Conservation (phyloP, 257 asterid genomes). For the Paraleonurus japonicus region DNA sequence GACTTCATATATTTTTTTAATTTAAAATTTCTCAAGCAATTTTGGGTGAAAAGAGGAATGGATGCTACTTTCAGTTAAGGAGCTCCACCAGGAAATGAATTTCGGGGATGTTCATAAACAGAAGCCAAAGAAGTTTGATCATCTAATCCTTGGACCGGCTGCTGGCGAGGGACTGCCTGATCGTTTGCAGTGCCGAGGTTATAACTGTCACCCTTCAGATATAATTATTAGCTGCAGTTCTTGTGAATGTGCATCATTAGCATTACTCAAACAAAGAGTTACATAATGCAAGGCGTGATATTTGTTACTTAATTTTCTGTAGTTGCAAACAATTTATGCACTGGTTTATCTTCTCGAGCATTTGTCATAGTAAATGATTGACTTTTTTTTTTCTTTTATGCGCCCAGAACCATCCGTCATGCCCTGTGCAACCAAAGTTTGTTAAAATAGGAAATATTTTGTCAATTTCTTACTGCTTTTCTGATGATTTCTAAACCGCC, state of each 20-base stretch:
- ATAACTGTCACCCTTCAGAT: neutral
- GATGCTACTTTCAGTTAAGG: constrained; percentile 54
- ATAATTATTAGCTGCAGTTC: neutral
- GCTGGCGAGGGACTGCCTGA: constrained; percentile 74
- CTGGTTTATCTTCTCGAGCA: neutral
- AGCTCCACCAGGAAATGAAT: constrained; percentile 44
- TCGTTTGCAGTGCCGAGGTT: constrained; percentile 90
- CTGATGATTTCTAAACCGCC: neutral
- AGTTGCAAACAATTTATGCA: neutral
- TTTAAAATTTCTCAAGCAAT: constrained; percentile 4
- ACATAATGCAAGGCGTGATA: neutral
- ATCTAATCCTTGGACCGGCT: constrained; percentile 78
- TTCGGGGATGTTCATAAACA: constrained; percentile 32
- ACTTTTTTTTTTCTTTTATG: neutral
- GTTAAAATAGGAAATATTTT: neutral
- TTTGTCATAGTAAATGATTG: neutral
- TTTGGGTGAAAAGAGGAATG: neutral
- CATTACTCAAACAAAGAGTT: neutral
- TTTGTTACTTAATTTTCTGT: neutral
- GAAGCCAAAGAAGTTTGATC: constrained; percentile 60
- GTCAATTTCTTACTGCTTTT: neutral
- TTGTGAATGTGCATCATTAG: neutral
- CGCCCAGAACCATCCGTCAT: neutral
- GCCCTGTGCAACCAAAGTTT: neutral
- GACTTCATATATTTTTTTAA: neutral